Evolutionary conservation across 345 rosid species (phyloP).

Genomic region (Rhodomyrtus tomentosa): DNA sequence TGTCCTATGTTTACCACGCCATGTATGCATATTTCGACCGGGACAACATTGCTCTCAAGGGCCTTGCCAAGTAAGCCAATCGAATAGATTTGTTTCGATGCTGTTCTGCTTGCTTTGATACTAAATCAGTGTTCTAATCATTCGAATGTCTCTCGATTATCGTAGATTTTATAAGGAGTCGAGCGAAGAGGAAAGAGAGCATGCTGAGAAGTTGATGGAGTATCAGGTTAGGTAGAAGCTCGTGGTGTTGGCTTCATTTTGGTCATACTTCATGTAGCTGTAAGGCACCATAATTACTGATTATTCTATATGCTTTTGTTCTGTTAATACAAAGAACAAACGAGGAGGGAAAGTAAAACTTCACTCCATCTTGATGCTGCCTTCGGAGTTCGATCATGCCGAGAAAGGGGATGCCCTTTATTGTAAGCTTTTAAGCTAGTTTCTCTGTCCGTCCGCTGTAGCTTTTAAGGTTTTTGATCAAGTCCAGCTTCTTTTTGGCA

Average conservation of each 20-base stretch:
- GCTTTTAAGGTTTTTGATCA: not conserved
- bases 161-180: slow-evolving; percentile 66
- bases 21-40: slow-evolving; percentile 74
- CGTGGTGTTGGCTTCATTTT: not conserved
- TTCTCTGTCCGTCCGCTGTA: not conserved
- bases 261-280: not conserved
- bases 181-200: slow-evolving; percentile 66
- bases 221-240: slow-evolving; percentile 32
- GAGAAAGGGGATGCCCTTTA: slow-evolving; percentile 91
- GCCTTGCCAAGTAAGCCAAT: slow-evolving; percentile 44
- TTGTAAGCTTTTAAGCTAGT: slow-evolving; percentile 28
- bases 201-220: slow-evolving; percentile 70
- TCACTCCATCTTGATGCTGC: slow-evolving; percentile 53
- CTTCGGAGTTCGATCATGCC: slow-evolving; percentile 66
- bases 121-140: not conserved
- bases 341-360: slow-evolving; percentile 85
- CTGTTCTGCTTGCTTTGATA: not conserved
- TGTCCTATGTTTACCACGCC: slow-evolving; percentile 68
- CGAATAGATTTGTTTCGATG: not conserved
- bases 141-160: not conserved
- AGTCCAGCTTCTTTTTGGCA: not conserved
- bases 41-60: slow-evolving; percentile 63
- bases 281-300: not conserved
- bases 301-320: not conserved
- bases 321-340: slow-evolving; percentile 36